phyloP scores from a whole-genome alignment of 2,329 filamentous ascomycete genomes.

The Mycocentrospora acerina region DNA sequence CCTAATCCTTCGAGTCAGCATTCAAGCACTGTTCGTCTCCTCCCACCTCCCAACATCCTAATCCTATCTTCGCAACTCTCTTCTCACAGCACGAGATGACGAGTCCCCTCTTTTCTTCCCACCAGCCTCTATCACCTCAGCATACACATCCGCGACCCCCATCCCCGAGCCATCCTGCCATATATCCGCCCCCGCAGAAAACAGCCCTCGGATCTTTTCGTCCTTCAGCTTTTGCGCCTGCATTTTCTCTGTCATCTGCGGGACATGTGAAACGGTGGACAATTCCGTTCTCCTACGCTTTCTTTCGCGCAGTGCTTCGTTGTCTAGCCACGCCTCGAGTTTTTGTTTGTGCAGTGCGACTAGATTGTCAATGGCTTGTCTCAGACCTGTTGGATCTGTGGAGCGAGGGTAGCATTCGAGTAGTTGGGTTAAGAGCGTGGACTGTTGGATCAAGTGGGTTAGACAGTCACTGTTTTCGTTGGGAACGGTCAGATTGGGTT shows the following conservation, averaged over 20 bases:
- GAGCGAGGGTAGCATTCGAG: slow-evolving; percentile 15
- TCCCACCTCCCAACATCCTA: too few species aligned
- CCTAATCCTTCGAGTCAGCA: too few species aligned
- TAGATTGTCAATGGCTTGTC: slow-evolving; percentile 23
- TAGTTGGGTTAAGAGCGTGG: slow-evolving; percentile 5
- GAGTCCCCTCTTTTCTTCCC: too few species aligned
- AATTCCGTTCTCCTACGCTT: slow-evolving; percentile 2
- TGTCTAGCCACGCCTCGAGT: slow-evolving; percentile 16
- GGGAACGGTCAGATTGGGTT: slow-evolving; percentile 10
- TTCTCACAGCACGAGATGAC: too few species aligned
- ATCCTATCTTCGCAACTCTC: too few species aligned
- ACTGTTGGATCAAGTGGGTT: slow-evolving; percentile 15
- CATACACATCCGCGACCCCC: slow-evolving; percentile 18
- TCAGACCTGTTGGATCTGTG: slow-evolving; percentile 9
- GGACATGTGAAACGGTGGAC: neutral
- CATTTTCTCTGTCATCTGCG: neutral
- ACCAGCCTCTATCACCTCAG: neutral
- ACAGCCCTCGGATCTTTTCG: slow-evolving; percentile 9
- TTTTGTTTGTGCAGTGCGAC: slow-evolving; percentile 13
- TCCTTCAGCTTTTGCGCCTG: slow-evolving; percentile 1
- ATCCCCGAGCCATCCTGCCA: slow-evolving; percentile 20
- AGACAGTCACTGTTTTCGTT: slow-evolving; percentile 6
- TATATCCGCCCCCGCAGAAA: slow-evolving; percentile 19
- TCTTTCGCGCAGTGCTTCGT: slow-evolving; percentile 1
- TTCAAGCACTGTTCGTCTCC: too few species aligned